These are phyloP conservation scores for Piper betle DNA, from an alignment of 164 flowering plant genomes.

Conservation along the genomic window DNA sequence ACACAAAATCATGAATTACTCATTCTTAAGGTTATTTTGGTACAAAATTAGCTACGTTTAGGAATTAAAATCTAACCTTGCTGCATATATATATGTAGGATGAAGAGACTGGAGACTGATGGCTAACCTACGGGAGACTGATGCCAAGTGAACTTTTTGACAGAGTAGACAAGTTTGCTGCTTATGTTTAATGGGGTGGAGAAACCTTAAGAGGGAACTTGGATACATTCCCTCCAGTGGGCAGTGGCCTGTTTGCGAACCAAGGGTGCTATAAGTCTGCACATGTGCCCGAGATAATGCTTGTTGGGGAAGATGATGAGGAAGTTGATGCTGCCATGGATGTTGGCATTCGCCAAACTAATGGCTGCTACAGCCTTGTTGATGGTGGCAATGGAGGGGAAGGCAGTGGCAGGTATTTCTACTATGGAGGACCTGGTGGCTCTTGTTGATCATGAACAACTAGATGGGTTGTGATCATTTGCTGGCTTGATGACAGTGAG, in stretches of 20 bases:
- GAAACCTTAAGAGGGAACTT: not conserved
- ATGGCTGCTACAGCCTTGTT: not conserved
- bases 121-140: not conserved
- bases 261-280: not conserved
- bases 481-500: too few species aligned
- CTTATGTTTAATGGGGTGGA: not conserved
- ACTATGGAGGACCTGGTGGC: conserved; percentile 1
- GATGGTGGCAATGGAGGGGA: not conserved
- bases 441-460: not conserved
- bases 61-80: too few species aligned
- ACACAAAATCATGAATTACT: too few species aligned
- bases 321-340: not conserved
- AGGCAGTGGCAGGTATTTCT: not conserved
- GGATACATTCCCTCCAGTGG: not conserved
- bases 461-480: too few species aligned
- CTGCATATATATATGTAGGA: not conserved
- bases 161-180: not conserved
- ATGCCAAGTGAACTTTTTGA: not conserved
- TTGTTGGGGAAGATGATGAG: not conserved
- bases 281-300: not conserved
- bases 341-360: too few species aligned
- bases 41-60: too few species aligned
- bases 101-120: not conserved
- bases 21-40: too few species aligned
- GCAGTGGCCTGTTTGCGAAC: not conserved